Evolutionary conservation across 2,329 filamentous ascomycete species (phyloP), one percentile per base, ranked within the genome.

Genomic region (Colletotrichum sp.): DNA sequence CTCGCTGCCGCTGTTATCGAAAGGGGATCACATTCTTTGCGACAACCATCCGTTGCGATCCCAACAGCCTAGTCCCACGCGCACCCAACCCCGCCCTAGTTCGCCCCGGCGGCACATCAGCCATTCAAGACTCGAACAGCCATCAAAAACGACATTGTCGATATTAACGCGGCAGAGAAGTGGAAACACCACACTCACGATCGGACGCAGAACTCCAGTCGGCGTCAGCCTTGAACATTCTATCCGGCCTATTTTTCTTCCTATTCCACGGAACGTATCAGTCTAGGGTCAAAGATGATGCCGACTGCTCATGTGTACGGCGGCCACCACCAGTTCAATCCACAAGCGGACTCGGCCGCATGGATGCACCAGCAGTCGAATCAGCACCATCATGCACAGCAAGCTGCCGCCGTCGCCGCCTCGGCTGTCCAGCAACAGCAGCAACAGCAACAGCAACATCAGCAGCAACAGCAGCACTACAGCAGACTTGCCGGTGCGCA

Each of bases 341-440:
- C 89, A 66, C 92, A 93, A 82, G 86, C 87, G 62, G 91, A 93
- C 75, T 89, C 90, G 78, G 86, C 90, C 78, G 86, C 90, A 81
- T 94, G 93, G 92, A 91, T 94, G 88, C 92, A 94, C 79, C 91
- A 92, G 82, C 91, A 93, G 83, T 87, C 89, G 64, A 87, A 87
- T 77, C 91, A 92, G 77, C 88, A 91, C 79, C 89, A 91, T 76
- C 91, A 92, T 79, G 87, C 87, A 27, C 88, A 90, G 70, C 89
- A 74, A 87, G 88, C 88, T 32, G 89, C 90, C 36, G 89, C 88
- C 16, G 88, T 88, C 16, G 91, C 89, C 43, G 90, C 88, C 28
- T 88, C 87, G 66, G 88, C 86, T 15, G 87, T 85, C 78, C 87
- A 91, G 79, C 89, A 89, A 78, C 85, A 87, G 18, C 76, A 76